phyloP scores from a whole-genome alignment of 345 rosid genomes.

The Camelina neglecta region DNA sequence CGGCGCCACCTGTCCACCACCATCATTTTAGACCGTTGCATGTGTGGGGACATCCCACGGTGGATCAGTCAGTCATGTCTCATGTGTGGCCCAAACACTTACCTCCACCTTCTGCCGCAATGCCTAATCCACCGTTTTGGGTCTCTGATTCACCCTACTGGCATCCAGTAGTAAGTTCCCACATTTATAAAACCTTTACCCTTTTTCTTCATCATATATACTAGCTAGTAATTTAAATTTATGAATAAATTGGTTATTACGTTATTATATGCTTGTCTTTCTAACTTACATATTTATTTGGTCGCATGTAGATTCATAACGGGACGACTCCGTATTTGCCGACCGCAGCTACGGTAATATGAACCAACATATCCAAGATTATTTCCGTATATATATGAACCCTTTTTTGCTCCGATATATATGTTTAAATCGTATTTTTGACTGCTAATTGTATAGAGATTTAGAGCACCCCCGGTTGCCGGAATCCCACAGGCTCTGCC shows the following conservation, averaged over 20 bases:
- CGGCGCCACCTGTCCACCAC: conserved; percentile 52
- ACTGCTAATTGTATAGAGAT: conserved; percentile 50
- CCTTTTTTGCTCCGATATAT: background rate
- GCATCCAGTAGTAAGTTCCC: conserved; percentile 39
- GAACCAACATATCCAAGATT: background rate
- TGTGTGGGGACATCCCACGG: conserved; percentile 96
- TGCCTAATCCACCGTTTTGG: conserved; percentile 43
- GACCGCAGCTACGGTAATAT: conserved; percentile 55
- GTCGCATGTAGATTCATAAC: conserved; percentile 48
- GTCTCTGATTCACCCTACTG: conserved; percentile 38
- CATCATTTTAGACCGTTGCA: conserved; percentile 72
- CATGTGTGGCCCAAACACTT: conserved; percentile 69
- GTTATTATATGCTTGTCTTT: background rate
- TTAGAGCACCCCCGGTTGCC: conserved; percentile 51
- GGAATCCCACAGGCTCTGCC: conserved; percentile 57
- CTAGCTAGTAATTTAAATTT: background rate
- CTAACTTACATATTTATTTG: background rate
- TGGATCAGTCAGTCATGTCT: conserved; percentile 37
- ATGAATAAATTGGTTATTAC: background rate
- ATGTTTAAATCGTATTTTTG: background rate
- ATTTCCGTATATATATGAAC: background rate
- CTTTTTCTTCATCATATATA: background rate
- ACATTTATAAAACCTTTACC: background rate
- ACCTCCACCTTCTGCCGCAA: conserved; percentile 46
- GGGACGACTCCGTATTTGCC: conserved; percentile 65